Percentiles rank a stretch among this genome's conserved stretches.
These are phyloP conservation scores for Peniophora sp. DNA, from an alignment of 1,284 basidiomycete genomes.

Conservation along the genomic window DNA sequence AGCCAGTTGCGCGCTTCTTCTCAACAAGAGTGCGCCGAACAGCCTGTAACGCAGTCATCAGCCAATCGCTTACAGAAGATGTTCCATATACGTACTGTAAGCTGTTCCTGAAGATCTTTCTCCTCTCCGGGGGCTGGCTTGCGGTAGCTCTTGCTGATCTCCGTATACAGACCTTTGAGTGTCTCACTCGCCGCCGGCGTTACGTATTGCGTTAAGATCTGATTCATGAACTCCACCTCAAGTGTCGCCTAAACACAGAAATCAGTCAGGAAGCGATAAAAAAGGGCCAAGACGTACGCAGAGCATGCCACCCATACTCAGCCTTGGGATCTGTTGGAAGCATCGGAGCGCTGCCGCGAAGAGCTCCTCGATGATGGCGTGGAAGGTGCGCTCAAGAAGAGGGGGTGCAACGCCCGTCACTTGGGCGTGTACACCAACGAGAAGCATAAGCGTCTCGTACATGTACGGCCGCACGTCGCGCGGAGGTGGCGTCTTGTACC, in stretches of 20 bases:
- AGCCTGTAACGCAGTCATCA: slow-evolving; percentile 31
- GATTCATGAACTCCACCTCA: slow-evolving; percentile 98
- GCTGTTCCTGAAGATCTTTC: slow-evolving; percentile 70
- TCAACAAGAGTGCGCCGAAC: slow-evolving; percentile 88
- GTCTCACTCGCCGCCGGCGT: slow-evolving; percentile 73
- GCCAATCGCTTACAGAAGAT: too few relatives aligned
- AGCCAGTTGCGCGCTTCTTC: slow-evolving; percentile 82
- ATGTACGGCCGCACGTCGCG: slow-evolving; percentile 92
- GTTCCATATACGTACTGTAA: slow-evolving; percentile 38
- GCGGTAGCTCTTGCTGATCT: slow-evolving; percentile 86
- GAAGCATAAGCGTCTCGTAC: slow-evolving; percentile 80
- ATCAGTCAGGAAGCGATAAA: neutral
- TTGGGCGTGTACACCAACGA: slow-evolving; percentile 92
- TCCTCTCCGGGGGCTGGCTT: slow-evolving; percentile 67
- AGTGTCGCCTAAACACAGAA: slow-evolving; percentile 71
- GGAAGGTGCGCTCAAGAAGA: slow-evolving; percentile 78
- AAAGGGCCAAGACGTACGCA: slow-evolving; percentile 47
- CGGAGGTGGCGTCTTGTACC: slow-evolving; percentile 86
- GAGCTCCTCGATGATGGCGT: slow-evolving; percentile 76
- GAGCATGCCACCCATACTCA: slow-evolving; percentile 98
- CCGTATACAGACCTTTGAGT: slow-evolving; percentile 88
- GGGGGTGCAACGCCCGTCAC: slow-evolving; percentile 73
- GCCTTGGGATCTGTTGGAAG: slow-evolving; percentile 81
- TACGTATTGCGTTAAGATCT: slow-evolving; percentile 86
- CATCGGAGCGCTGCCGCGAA: slow-evolving; percentile 76